phyloP scores from a whole-genome alignment of 805 yeast species.

The Candida incommunis region DNA sequence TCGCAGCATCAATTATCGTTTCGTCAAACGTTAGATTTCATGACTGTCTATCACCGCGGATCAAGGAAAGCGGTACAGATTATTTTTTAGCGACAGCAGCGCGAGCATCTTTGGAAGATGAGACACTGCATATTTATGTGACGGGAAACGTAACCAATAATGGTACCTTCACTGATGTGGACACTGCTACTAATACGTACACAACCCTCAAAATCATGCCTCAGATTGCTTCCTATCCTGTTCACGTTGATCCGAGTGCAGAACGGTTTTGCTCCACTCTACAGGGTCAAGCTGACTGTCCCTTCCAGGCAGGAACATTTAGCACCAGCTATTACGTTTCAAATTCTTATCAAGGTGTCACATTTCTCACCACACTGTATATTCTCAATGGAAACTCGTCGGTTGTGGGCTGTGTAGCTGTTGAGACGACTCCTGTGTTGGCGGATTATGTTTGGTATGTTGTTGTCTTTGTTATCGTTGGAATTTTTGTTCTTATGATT shows the following conservation, averaged over 20 bases:
- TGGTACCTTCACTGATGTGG: not conserved
- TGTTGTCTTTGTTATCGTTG: constrained; percentile 26
- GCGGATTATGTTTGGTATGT: constrained; percentile 25
- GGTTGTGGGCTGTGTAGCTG: constrained; percentile 32
- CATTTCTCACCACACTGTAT: constrained; percentile 12
- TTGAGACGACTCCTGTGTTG: constrained; percentile 37
- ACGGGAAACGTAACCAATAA: not conserved
- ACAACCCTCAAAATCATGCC: not conserved
- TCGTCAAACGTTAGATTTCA: not conserved
- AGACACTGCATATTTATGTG: not conserved
- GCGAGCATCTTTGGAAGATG: not conserved
- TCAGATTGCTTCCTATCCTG: not conserved
- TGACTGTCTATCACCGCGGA: not conserved
- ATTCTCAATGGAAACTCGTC: constrained; percentile 14
- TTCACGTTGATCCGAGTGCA: not conserved
- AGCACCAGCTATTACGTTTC: constrained; percentile 8
- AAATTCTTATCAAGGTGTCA: constrained; percentile 11
- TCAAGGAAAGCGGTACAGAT: not conserved
- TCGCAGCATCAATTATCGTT: no score
- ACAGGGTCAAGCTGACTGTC: not conserved
- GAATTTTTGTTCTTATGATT: constrained; percentile 27
- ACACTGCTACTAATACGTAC: not conserved
- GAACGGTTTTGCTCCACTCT: not conserved
- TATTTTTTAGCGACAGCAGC: not conserved
- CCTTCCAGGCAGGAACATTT: constrained; percentile 5